These are phyloP conservation scores for Casuarina cunninghamiana DNA, from an alignment of 306 rosid species.

Conservation along the genomic window DNA sequence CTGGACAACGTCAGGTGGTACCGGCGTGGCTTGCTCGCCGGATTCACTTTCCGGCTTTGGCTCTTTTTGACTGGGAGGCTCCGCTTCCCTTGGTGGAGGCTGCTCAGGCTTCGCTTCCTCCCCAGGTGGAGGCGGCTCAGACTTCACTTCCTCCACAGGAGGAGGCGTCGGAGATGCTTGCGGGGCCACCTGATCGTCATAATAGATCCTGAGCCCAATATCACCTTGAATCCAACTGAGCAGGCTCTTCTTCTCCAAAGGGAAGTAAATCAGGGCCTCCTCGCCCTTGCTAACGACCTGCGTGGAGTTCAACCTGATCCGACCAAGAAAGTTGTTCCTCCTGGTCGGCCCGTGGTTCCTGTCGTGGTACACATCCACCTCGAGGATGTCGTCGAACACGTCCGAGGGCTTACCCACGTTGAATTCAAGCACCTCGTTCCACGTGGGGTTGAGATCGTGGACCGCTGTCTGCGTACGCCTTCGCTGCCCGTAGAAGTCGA, in stretches of 20 bases:
- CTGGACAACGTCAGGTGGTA: constrained; percentile 17
- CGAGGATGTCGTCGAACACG: constrained; percentile 63
- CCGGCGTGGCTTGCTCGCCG: background rate
- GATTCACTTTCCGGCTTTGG: constrained; percentile 10
- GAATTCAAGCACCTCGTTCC: constrained; percentile 77
- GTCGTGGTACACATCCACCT: constrained; percentile 67
- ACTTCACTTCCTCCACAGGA: constrained; percentile 25
- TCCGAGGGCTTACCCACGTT: constrained; percentile 52
- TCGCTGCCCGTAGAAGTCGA: constrained; percentile 76
- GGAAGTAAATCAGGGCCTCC: constrained; percentile 78
- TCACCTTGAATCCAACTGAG: constrained; percentile 63
- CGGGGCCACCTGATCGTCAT: constrained; percentile 29
- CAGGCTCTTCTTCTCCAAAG: constrained; percentile 57
- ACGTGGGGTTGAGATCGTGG: constrained; percentile 62
- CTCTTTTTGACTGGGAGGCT: background rate
- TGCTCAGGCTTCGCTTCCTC: constrained; percentile 29
- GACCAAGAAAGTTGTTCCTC: constrained; percentile 63
- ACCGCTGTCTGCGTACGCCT: constrained; percentile 44
- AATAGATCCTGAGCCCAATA: constrained; percentile 75
- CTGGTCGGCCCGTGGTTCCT: constrained; percentile 54
- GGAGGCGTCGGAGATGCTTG: constrained; percentile 25
- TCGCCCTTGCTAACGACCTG: constrained; percentile 83
- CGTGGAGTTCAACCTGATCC: constrained; percentile 54
- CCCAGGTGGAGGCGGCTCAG: background rate
- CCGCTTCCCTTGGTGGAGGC: background rate